Evolutionary conservation across 495 filamentous ascomycete species (phyloP).

Genomic region (Cercophora samala): DNA sequence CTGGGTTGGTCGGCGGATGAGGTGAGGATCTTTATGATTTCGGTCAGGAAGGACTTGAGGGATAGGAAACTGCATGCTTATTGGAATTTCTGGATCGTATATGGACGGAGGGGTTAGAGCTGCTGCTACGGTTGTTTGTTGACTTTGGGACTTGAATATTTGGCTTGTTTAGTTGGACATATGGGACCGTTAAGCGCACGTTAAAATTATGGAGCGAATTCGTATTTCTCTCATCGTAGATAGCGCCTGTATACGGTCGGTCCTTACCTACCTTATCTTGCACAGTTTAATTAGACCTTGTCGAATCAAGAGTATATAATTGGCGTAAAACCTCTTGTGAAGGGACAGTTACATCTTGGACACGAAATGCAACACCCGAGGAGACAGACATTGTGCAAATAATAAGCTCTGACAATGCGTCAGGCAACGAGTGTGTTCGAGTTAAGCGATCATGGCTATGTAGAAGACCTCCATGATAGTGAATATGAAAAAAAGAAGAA

Average conservation of each 20-base stretch:
- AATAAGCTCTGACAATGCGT: neutral
- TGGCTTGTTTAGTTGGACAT: neutral
- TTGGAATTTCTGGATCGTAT: constrained; percentile 17
- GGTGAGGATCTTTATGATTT: constrained; percentile 2
- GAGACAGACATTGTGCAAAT: neutral
- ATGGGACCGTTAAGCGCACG: neutral
- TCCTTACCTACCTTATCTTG: neutral
- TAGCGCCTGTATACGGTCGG: too few relatives aligned
- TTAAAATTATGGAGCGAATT: neutral
- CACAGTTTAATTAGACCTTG: neutral
- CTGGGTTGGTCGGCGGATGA: constrained; percentile 20
- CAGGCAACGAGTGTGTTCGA: neutral
- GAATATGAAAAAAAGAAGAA: neutral
- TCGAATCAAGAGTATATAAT: neutral
- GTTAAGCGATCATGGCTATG: neutral
- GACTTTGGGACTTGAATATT: too few relatives aligned
- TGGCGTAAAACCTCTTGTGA: too few relatives aligned
- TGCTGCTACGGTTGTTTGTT: neutral
- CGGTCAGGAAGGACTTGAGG: constrained; percentile 11
- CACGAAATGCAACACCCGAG: neutral
- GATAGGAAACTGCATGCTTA: constrained; percentile 14
- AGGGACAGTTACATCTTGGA: neutral
- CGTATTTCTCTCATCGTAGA: too few relatives aligned
- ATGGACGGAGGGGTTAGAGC: constrained; percentile 10
- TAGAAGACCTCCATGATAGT: neutral